Evolutionary conservation across 116 monocot species (phyloP).

Genomic region (Papilionanthe hybrid): DNA sequence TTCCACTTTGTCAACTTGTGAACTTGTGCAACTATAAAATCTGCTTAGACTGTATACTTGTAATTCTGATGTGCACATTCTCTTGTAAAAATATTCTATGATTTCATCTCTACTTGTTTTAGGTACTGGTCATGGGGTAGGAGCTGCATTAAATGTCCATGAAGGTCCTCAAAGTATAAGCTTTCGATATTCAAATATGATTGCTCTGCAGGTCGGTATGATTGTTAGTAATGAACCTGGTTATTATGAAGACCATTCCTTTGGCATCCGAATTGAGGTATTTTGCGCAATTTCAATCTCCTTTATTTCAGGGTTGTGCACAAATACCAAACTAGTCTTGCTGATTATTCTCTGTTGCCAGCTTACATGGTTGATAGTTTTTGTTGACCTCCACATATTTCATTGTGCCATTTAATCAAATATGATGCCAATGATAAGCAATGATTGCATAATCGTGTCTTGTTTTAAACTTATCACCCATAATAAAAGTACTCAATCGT

Average conservation of each 20-base stretch:
- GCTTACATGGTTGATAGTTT: not conserved
- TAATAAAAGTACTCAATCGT: no score
- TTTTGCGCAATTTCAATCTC: not conserved
- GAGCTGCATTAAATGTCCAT: constrained; percentile 96
- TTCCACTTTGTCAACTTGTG: not conserved
- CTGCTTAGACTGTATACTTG: not conserved
- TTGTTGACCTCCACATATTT: no score
- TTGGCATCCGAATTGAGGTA: constrained; percentile 98
- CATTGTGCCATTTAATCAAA: no score
- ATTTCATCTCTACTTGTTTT: constrained; percentile 19
- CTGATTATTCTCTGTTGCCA: not conserved
- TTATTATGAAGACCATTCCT: constrained; percentile 92
- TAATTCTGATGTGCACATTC: not conserved
- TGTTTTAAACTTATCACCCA: no score
- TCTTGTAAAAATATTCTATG: not conserved
- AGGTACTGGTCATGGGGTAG: constrained; percentile 99
- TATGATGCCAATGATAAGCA: no score
- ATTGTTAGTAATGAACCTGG: constrained; percentile 97
- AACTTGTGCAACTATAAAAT: not conserved
- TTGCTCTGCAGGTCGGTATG: constrained; percentile 82
- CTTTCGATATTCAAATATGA: constrained; percentile 87
- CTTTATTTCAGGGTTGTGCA: not conserved
- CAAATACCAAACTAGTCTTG: not conserved
- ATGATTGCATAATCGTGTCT: no score
- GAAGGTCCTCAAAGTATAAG: constrained; percentile 98